Evolutionary conservation across 768 basidiomycete genomes (phyloP).

Genomic region (Boletus bicolor): DNA sequence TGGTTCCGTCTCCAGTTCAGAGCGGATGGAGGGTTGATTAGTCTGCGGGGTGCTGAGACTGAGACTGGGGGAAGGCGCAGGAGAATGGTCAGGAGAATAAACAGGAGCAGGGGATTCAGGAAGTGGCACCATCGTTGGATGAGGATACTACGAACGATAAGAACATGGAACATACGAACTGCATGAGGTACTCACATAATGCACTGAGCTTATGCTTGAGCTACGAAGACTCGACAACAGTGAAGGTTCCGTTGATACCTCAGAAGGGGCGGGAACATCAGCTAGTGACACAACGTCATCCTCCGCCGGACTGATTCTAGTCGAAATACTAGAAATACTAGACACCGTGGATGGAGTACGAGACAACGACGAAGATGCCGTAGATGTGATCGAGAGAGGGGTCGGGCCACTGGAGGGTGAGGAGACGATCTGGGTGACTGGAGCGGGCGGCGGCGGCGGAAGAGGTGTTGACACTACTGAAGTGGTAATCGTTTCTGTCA

Average conservation of each 20-base stretch:
- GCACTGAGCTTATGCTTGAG: slow-evolving; percentile 19
- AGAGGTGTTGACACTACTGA: slow-evolving; percentile 16
- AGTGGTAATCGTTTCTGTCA: slow-evolving; percentile 33
- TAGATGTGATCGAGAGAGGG: slow-evolving; percentile 31
- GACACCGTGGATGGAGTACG: slow-evolving; percentile 41
- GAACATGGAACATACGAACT: background rate
- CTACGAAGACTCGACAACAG: slow-evolving; percentile 46
- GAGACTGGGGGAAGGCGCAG: slow-evolving; percentile 43
- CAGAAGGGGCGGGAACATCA: slow-evolving; percentile 22
- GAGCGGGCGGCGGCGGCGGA: slow-evolving; percentile 20
- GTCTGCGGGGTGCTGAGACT: slow-evolving; percentile 50
- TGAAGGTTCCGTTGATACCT: slow-evolving; percentile 56
- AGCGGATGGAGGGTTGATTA: slow-evolving; percentile 47
- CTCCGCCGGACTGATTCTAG: slow-evolving; percentile 35
- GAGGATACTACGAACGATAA: slow-evolving; percentile 23
- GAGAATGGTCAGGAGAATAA: slow-evolving; percentile 34
- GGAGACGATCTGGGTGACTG: slow-evolving; percentile 17
- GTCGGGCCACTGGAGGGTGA: slow-evolving; percentile 35
- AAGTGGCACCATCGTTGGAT: slow-evolving; percentile 32
- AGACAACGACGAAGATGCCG: slow-evolving; percentile 29
- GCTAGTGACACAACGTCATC: slow-evolving; percentile 23
- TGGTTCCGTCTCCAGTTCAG: slow-evolving; percentile 42
- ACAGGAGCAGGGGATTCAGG: slow-evolving; percentile 28
- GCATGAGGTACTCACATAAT: slow-evolving; percentile 35
- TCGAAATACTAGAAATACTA: slow-evolving; percentile 43